Evolutionary conservation across 2,329 filamentous ascomycete genomes (phyloP), one percentile per base, ranked within the genome.

Genomic region (Claviceps purpurea): DNA sequence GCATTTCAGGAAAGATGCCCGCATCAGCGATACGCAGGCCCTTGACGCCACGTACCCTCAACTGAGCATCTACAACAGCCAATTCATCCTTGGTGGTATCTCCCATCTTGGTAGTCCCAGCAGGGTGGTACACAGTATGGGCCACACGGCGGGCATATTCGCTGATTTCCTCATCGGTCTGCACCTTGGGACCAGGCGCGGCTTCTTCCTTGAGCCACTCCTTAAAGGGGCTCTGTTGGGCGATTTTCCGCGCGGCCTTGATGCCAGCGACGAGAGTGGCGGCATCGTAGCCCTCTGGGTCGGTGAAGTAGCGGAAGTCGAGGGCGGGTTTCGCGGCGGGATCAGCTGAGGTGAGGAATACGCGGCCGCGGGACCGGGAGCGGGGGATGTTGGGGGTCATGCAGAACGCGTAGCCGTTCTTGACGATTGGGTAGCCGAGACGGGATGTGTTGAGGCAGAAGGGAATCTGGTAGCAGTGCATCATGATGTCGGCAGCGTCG

Each of bases 381-480:
- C 88, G 85, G 38, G 87, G 87, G 61, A 94, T 93, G 72, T 94
- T 93, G 62, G 88, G 88, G 16, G 88, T 93, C 84, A 93, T 93
- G 78, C 88, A 93, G 74, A 94, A 94, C 50, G 87, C 88, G 61
- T 90, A 85, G 55, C 84, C 85, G 58, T 90, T 81, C 55, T 78
- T 60, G 55, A 76, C 63, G 54, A 68, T 65, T 43, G 73, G 74
- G 63, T 82, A 95, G 58, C 89, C 89, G 11, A 95, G 77, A 42
- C 87, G 82, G 52, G 77, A 72, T 1, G 89, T 95, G 76, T 95
- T 95, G 59, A 89, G 80, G 56, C 84, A 87, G 71, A 95, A 95
- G 51, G 89, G 89, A 59, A 95, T 94, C 70, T 95, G 89, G 74
- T 95, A 95, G 78, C 89, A 95, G 73, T 95, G 89, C 85, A 93